Conservation (phyloP, 1,139 yeast genomes). For the Yamadazyma oceani region DNA sequence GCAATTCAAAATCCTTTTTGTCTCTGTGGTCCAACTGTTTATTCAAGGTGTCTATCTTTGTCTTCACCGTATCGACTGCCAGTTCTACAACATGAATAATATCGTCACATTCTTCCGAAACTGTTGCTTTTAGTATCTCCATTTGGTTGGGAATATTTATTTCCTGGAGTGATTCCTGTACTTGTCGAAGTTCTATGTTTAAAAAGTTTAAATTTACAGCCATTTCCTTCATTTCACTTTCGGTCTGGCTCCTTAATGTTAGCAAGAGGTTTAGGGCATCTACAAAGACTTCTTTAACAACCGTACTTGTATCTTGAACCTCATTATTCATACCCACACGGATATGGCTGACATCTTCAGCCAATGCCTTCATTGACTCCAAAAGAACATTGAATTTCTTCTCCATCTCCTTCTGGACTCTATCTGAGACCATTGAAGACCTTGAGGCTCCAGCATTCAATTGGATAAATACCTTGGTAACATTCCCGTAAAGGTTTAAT, state of each 20-base stretch:
- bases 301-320: conserved; percentile 11
- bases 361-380: conserved; percentile 6
- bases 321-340: conserved; percentile 12
- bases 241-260: conserved; percentile 7
- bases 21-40: background rate
- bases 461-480: conserved; percentile 34
- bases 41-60: background rate
- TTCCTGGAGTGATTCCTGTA: conserved; percentile 9
- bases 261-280: conserved; percentile 12
- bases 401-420: conserved; percentile 14
- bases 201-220: conserved; percentile 15
- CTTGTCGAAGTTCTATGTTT: conserved; percentile 11
- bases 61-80: conserved; percentile 2
- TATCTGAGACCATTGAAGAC: conserved; percentile 16
- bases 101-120: conserved; percentile 3
- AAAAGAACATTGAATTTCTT: conserved; percentile 20
- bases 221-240: conserved; percentile 13
- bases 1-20: background rate
- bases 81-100: conserved; percentile 2
- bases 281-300: conserved; percentile 15
- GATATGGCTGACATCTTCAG: conserved; percentile 6
- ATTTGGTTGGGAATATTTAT: conserved; percentile 8
- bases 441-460: conserved; percentile 20
- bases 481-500: conserved; percentile 43
- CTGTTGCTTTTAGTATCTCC: conserved; percentile 8